Evolutionary conservation across 208 protist species (phyloP), one percentile per base, ranked within the genome.

Genomic region (Histomonas meleagridis): DNA sequence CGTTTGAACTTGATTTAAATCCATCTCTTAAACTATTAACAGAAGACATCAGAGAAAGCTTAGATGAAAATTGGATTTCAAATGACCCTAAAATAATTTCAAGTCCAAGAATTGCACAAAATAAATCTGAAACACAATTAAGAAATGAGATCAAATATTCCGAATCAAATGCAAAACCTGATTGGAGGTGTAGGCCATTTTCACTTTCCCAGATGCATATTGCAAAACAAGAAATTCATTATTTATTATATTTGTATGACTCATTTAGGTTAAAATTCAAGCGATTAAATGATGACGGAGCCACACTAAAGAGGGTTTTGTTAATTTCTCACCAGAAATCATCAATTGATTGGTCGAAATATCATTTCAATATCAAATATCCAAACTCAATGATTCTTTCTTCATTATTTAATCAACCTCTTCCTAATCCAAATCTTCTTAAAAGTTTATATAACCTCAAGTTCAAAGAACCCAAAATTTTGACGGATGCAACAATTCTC

Each of bases 11-110:
- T 1, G n/a, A 55, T 32, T 38, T 86, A 32, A 26, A 40, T 55
- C 4, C 76, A 40, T 86, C 76, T 16, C 76, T 86, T 57, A 46
- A 86, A 86, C 46, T 55, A n/a, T 86, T 86, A 86, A 86, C 76
- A 0, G 40, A 32, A 46, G 76, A 86, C 1, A 57, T 86, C 38
- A 23, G 76, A 38, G n/a, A 49, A 18, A 0, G 76, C 3, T n/a
- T 86, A n/a, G 40, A 55, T 51, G 76, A 86, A 86, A 46, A 46
- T 12, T 86, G 76, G 76, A 86, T 86, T 38, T 26, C 76, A 1
- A 46, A 86, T 86, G 14, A 12, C 3, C 40, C 38, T 5, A 12
- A 7, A 26, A 51, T 7, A 16, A n/a, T 86, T 38, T 43, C 46
- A 4, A 40, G 16, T 38, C 76, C 76, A 18, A 43, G 0, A 55